A percentile compares a stretch with the other conserved stretches of the same genome.
Conservation (phyloP, 306 rosid species). For the Hippophae gyantsensis region DNA sequence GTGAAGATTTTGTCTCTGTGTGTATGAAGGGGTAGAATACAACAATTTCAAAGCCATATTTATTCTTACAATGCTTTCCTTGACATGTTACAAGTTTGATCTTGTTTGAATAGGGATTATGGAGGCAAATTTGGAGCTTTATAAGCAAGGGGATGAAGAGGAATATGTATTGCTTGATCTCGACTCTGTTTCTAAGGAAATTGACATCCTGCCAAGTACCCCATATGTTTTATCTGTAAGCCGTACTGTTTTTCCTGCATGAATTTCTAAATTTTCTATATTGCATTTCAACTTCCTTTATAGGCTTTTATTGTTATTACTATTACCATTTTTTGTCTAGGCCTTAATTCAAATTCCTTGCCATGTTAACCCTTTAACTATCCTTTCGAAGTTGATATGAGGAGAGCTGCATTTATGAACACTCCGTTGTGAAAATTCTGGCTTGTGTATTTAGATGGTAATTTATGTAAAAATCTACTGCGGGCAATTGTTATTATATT, state of each 20-base stretch:
- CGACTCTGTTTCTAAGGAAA: constrained; percentile 35
- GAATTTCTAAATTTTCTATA: neutral
- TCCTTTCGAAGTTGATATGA: no score
- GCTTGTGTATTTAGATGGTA: neutral
- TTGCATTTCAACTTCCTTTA: neutral
- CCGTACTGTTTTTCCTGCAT: neutral
- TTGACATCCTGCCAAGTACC: constrained; percentile 55
- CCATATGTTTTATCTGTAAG: constrained; percentile 65
- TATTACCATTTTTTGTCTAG: no score
- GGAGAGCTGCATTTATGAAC: no score
- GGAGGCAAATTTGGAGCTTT: constrained; percentile 31
- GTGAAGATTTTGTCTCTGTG: no score
- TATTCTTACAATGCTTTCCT: no score
- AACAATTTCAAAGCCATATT: no score
- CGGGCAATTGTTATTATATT: neutral
- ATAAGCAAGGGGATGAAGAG: constrained; percentile 34
- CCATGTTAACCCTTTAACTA: no score
- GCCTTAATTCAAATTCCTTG: no score
- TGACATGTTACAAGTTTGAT: no score
- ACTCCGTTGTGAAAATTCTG: no score
- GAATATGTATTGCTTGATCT: constrained; percentile 70
- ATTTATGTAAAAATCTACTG: neutral
- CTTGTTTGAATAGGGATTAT: constrained; percentile 22
- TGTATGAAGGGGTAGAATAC: no score
- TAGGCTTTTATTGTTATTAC: no score